Evolutionary conservation across 768 basidiomycete genomes (phyloP), one percentile per base, ranked within the genome.

Genomic region (Strobilomyces echinocephalus): DNA sequence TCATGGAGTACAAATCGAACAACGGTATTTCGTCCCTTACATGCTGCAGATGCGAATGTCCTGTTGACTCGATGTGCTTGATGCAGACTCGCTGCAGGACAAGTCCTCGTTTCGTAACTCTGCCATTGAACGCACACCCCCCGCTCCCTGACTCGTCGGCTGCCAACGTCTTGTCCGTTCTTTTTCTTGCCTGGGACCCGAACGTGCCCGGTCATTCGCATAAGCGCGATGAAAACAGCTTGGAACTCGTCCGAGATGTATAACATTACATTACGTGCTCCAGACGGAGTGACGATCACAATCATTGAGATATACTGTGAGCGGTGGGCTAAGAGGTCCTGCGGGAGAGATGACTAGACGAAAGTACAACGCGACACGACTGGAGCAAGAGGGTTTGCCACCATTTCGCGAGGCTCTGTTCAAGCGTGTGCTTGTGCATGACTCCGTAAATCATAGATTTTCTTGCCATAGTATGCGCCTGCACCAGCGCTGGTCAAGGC

Each of bases 1-100:
- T 85, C 56, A 89, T 95, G 84, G 94, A 97, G 68, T 97, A 97
- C 71, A 95, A 95, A 68, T 88, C 91, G 10, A 95, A 95, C 70
- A 92, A 88, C 56, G 90, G 90, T 87, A 53, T 40, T 21, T 50
- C 48, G 5, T 46, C 36, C 45, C 45, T 18, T 34, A 1, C 7
- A 28, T 33, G 28, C 35, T 38, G 21, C 8, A 15, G 11, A 30
- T 14, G 2, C 11, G 6, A 12, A 21, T 40, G 30, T 49, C 49
- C 14, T 5, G 28, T 20, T 63, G 16, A 63, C 46, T 33, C 16
- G 14, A 11, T 6, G 18, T 46, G 18, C 15, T 46, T 20, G 40
- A 18, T 46, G 18, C 61, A 92, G 90, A 92, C 71, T 92, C 90
- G 45, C 87, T 92, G 81, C 88, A 88, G 61, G 91, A 91, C 73